Base-by-base conservation (phyloP, 2,329 filamentous ascomycete species). In the Aspergillus amoenus region DNA sequence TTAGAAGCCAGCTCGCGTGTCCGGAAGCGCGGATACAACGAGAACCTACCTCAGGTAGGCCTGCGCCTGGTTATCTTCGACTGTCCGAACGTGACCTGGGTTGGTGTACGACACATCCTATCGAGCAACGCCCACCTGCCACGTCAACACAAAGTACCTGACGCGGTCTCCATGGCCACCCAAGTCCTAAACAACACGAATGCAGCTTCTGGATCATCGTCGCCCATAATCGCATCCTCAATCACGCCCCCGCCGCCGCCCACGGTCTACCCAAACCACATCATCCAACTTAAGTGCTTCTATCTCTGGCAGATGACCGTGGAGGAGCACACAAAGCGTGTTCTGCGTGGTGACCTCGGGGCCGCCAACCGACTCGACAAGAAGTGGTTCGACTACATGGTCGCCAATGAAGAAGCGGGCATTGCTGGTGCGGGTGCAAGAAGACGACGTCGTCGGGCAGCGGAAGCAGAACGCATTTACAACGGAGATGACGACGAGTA, bases 221-320 rank as follows among this genome's bases (percentile, higher is more conserved):
- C 58, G 11, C 48, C 55, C 18, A 55, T 51, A 37, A 61, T 61
- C 17, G 66, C 70, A 11, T 70, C 66, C 8, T 67, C 69, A 5
- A 69, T 65, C 24, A 65, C 67, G 0, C 65, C 65, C 4, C 63
- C 70, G 1, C 62, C 69, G 0, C 58, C 65, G 5, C 62, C 70
- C 9, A 57, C 62, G 15, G 57, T 64, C 0, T 93, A 88, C 65
- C 90, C 91, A 0, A 84, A 85, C 1, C 88, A 96, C 70, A 85
- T 95, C 56, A 91, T 97, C 58, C 81, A 86, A 5, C 82, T 97
- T 43, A 97, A 96, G 74, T 96, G 92, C 74, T 97, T 93, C 78
- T 96, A 96, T 72, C 91, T 89, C 42, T 97, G 91, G 85, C 93
- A 97, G 76, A 90, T 91, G 77, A 97, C 92, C 0, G 92, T 97